Evolutionary conservation across 129 eudicot species (phyloP).

Genomic region (Arctium minus): DNA sequence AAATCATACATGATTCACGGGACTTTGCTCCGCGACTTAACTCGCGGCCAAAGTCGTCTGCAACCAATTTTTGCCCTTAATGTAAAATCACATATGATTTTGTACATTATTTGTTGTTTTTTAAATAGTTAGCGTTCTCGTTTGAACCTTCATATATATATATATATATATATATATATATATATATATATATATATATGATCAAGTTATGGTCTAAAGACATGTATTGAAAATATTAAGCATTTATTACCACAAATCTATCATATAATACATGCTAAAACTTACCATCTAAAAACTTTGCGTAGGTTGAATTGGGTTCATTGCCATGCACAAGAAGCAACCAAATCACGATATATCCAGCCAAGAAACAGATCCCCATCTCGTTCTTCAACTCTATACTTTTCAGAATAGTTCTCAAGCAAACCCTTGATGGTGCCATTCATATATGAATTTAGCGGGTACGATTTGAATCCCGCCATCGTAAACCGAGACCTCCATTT

Average conservation of each 20-base stretch:
- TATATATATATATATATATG: too few species aligned
- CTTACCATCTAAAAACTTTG: slow-evolving; percentile 5
- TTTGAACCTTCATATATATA: too few species aligned
- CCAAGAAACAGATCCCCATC: slow-evolving; percentile 66
- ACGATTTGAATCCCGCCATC: slow-evolving; percentile 55
- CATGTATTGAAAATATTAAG: not conserved
- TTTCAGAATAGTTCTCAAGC: slow-evolving; percentile 36
- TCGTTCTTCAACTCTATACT: slow-evolving; percentile 49
- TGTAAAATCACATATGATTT: too few species aligned
- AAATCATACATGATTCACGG: too few species aligned
- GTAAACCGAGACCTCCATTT: slow-evolving; percentile 51
- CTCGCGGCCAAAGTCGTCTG: too few species aligned
- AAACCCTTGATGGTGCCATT: slow-evolving; percentile 48
- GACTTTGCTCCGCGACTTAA: too few species aligned
- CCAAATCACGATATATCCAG: slow-evolving; percentile 51
- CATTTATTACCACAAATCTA: not conserved
- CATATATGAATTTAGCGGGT: slow-evolving; percentile 42
- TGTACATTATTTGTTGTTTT: too few species aligned
- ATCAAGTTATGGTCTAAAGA: not conserved
- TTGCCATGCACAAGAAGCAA: slow-evolving; percentile 58
- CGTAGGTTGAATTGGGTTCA: slow-evolving; percentile 5
- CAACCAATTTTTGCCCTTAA: too few species aligned
- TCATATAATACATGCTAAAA: not conserved
- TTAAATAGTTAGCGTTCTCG: too few species aligned
- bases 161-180: too few species aligned